These are phyloP conservation scores for Tagetes erecta DNA, from an alignment of 129 eudicot species.

Conservation along the genomic window DNA sequence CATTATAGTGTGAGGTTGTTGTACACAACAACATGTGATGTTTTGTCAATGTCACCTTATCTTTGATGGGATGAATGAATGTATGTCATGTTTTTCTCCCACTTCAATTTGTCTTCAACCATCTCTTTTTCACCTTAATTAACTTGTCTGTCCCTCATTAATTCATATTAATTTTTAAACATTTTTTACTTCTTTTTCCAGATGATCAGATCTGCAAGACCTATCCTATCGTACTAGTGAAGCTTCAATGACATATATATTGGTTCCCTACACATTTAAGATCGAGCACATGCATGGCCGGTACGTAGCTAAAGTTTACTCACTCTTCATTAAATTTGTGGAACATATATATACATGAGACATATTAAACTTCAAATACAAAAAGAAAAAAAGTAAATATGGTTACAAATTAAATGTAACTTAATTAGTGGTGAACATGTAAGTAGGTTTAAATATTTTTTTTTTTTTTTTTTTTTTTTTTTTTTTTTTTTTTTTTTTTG, in stretches of 20 bases:
- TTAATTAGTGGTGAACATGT: not conserved
- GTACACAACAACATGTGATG: not conserved
- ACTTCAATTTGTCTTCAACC: not conserved
- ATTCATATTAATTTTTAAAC: not conserved
- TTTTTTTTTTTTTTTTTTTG: no score
- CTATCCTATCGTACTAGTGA: not conserved
- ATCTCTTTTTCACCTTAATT: not conserved
- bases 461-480: no score
- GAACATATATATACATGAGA: not conserved
- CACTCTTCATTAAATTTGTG: not conserved
- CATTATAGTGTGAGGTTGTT: not conserved
- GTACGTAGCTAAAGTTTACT: not conserved
- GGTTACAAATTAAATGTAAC: not conserved
- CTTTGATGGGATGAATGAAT: not conserved
- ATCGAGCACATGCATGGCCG: not conserved
- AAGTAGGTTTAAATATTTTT: not conserved
- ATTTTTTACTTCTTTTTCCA: not conserved
- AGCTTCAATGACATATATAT: not conserved
- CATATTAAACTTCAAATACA: not conserved
- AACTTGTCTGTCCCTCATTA: not conserved
- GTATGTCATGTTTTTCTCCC: not conserved
- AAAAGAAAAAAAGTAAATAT: not conserved
- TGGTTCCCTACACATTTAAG: conserved; percentile 1
- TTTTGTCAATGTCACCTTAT: not conserved
- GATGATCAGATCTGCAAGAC: not conserved